phyloP scores from a whole-genome alignment of 306 rosid species.

The Rubus parviflorus region DNA sequence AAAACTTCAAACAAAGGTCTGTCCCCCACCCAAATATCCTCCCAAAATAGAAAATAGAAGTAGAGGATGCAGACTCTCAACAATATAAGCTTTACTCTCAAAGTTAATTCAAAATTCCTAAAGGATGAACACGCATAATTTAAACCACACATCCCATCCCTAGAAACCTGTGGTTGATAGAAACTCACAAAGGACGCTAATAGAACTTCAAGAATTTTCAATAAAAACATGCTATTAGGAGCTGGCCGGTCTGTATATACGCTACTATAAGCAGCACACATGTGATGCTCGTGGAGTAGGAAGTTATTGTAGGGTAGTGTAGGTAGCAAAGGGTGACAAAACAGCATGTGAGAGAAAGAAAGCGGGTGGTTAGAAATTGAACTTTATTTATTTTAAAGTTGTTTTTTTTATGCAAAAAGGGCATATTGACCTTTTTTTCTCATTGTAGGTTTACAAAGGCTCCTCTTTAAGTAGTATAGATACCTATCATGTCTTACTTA shows the following conservation, averaged over 20 bases:
- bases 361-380: not conserved
- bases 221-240: not conserved
- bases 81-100: not conserved
- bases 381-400: not conserved
- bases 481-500: not conserved
- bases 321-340: not conserved
- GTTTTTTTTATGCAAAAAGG: not conserved
- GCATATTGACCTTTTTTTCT: not conserved
- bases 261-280: not conserved
- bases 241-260: not conserved
- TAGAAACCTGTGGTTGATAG: not conserved
- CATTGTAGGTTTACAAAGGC: not conserved
- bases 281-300: not conserved
- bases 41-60: not conserved
- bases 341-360: not conserved
- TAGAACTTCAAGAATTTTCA: not conserved
- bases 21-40: too few species aligned
- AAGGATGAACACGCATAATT: not conserved
- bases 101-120: not conserved
- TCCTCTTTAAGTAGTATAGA: not conserved
- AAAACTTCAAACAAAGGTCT: too few species aligned
- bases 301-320: not conserved
- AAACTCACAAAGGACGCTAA: not conserved
- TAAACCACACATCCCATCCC: not conserved
- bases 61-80: not conserved